These are phyloP conservation scores for Plasmodium ovale DNA, from an alignment of 169 alveolate genomes.

Conservation along the genomic window DNA sequence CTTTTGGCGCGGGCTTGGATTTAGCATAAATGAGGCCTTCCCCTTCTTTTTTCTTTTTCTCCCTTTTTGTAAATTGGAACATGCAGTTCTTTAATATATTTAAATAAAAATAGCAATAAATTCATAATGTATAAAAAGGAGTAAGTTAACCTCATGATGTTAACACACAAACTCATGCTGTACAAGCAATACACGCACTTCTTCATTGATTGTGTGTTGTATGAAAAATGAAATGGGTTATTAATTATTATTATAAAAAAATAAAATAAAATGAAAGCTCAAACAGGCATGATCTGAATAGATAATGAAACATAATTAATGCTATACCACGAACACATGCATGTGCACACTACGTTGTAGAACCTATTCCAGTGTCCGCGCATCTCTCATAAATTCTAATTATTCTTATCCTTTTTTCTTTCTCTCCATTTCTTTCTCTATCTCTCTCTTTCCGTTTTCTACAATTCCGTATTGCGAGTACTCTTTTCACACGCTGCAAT, in stretches of 20 bases:
- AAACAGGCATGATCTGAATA: neutral
- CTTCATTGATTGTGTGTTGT: neutral
- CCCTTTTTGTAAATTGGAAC: neutral
- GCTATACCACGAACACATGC: too few relatives aligned
- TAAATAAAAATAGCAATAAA: neutral
- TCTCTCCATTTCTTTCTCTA: too few relatives aligned
- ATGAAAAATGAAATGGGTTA: too few relatives aligned
- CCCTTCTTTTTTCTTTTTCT: neutral
- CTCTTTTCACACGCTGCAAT: too few relatives aligned
- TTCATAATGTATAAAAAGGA: neutral
- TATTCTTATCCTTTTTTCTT: too few relatives aligned
- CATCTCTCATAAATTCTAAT: too few relatives aligned
- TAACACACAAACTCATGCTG: neutral
- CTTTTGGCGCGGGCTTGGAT: neutral
- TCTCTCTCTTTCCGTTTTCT: too few relatives aligned
- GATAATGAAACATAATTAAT: too few relatives aligned
- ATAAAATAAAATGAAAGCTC: neutral
- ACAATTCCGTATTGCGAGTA: too few relatives aligned
- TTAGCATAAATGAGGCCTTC: neutral
- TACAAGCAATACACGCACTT: neutral
- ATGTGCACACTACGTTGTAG: too few relatives aligned
- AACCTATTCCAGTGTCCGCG: too few relatives aligned
- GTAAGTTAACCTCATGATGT: neutral
- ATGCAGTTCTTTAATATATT: neutral
- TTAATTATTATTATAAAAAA: too few relatives aligned